These are phyloP conservation scores for Allantophomopsis lycopodina DNA, from an alignment of 2,329 filamentous ascomycete genomes.

Conservation along the genomic window DNA sequence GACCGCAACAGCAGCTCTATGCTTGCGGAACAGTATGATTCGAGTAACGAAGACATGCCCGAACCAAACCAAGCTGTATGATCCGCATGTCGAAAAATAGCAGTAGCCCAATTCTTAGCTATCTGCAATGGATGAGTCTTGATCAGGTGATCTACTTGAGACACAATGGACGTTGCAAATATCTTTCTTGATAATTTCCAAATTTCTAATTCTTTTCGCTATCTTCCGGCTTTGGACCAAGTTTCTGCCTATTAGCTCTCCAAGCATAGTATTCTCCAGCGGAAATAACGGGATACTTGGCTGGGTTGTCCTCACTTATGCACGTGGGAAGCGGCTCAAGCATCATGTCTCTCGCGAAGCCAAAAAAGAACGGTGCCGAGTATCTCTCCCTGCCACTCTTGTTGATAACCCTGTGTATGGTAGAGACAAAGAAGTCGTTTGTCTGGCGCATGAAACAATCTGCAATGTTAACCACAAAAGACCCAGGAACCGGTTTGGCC, in stretches of 20 bases:
- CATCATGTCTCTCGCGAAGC: constrained; percentile 35
- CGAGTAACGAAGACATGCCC: too few species aligned
- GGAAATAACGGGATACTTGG: constrained; percentile 18
- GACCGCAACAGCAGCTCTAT: too few species aligned
- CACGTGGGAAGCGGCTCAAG: constrained; percentile 15
- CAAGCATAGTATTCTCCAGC: constrained; percentile 10
- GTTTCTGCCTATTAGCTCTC: not conserved
- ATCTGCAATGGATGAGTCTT: too few species aligned
- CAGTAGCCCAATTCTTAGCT: too few species aligned
- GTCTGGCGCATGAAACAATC: constrained; percentile 64
- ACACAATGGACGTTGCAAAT: too few species aligned
- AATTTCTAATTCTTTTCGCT: too few species aligned
- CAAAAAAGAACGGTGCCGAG: constrained; percentile 40
- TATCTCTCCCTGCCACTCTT: constrained; percentile 30
- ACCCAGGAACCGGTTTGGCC: constrained; percentile 25
- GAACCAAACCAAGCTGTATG: too few species aligned
- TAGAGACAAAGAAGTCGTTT: constrained; percentile 63
- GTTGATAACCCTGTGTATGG: constrained; percentile 62
- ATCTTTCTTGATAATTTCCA: too few species aligned
- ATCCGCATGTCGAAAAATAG: too few species aligned
- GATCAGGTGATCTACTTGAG: too few species aligned
- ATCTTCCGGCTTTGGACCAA: too few species aligned
- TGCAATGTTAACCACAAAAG: constrained; percentile 30
- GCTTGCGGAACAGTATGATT: too few species aligned
- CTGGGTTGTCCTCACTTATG: constrained; percentile 14